Evolutionary conservation across 1,284 basidiomycete species (phyloP), one percentile per base, ranked within the genome.

Genomic region (Sphaerobolus stellatus): DNA sequence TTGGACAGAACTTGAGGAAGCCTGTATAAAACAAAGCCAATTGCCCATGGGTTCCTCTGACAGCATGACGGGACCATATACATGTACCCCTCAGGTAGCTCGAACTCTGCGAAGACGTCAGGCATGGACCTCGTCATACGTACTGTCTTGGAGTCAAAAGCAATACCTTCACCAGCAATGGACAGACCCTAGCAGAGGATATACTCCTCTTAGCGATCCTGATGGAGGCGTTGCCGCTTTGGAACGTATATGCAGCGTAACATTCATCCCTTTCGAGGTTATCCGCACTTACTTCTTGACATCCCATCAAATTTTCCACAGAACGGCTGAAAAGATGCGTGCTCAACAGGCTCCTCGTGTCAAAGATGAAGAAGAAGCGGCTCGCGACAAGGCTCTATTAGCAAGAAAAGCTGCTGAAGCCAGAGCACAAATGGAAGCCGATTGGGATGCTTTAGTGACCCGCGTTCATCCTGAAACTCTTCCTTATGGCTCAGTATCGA

Each of bases 81-180:
- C 16, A 66, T 63, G 54, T 48, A 25, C 48, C 56, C 75, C 28
- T 71, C 70, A 50, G 75, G 75, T 58, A 75, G 22, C 25, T 75
- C 25, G 69, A 84, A 20, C 78, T 80, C 43, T 61, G 14, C 54
- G 44, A 25, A 80, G 84, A 18, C 58, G 66, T n/a, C 70, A 68
- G 1, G 81, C 84, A 1, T 90, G 88, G 88, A 76, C 70, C 30
- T 62, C 75, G 6, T 67, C 73, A 4, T 90, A 89, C 61, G 72
- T 73, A 41, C 66, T 90, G 41, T 84, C 86, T 0, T 83, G 80
- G 78, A 78, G 83, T 62, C 88, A 90, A 65, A 78, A 71, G 44
- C 79, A 81, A 58, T 89, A 83, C 65, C 67, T 90, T 58, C 75
- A 75, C 46, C 53, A 43, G 14, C 75, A 74, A 55, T 80, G 54